Evolutionary conservation across 2,329 filamentous ascomycete genomes (phyloP).

Genomic region (Colletotrichum lupini): DNA sequence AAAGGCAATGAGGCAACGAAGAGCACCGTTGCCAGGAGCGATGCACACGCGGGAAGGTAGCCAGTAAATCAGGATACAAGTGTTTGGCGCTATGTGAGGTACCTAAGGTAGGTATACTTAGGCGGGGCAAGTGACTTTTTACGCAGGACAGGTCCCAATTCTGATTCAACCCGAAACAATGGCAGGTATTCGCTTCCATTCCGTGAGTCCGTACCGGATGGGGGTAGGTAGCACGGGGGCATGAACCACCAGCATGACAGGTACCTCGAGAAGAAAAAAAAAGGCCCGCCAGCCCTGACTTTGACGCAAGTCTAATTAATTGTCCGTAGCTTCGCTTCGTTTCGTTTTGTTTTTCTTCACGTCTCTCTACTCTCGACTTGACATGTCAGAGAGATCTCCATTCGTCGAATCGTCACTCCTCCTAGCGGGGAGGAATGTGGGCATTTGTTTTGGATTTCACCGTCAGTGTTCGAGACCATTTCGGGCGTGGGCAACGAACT

Average conservation of each 20-base stretch:
- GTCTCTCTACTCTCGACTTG: not conserved
- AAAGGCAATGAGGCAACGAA: not conserved
- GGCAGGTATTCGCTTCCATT: not conserved
- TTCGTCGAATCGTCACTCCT: not conserved
- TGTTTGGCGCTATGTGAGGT: too few relatives aligned
- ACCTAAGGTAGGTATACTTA: too few relatives aligned
- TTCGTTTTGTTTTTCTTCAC: not conserved
- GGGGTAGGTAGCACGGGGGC: too few relatives aligned
- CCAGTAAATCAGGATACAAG: too few relatives aligned
- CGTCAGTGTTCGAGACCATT: not conserved
- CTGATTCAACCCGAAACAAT: constrained; percentile 17
- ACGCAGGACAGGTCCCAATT: not conserved
- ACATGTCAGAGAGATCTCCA: not conserved
- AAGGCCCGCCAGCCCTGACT: not conserved
- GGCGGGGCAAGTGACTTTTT: too few relatives aligned
- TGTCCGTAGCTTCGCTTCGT: not conserved
- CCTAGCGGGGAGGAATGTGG: not conserved
- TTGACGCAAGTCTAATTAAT: not conserved
- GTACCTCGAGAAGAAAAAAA: too few relatives aligned
- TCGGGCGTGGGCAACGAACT: not conserved
- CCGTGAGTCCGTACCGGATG: not conserved
- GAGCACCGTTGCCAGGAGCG: not conserved
- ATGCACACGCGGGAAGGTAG: not conserved
- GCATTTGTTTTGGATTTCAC: not conserved
- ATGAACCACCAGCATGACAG: not conserved